phyloP scores from a whole-genome alignment of 2,329 filamentous ascomycete genomes.

The Aspergillus niger region DNA sequence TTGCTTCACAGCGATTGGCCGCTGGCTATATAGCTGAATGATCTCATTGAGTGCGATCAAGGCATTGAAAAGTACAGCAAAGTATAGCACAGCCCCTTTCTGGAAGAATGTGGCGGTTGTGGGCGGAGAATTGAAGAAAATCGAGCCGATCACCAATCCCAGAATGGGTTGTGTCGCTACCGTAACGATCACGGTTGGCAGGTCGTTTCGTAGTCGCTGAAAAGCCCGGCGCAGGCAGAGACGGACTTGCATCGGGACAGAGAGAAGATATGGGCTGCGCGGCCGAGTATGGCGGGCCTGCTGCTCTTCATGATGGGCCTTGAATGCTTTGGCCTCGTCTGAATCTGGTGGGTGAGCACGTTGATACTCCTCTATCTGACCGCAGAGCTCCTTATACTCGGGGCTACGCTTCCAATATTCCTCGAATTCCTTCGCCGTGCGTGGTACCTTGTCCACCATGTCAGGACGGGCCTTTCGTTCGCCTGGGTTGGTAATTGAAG shows the following conservation, averaged over 20 bases:
- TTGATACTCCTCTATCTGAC: slow-evolving; percentile 38
- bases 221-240: slow-evolving; percentile 16
- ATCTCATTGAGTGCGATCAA: slow-evolving; percentile 59
- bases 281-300: slow-evolving; percentile 12
- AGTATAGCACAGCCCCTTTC: slow-evolving; percentile 63
- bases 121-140: slow-evolving; percentile 16
- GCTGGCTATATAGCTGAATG: slow-evolving; percentile 53
- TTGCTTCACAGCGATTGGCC: slow-evolving; percentile 18
- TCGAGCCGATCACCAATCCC: slow-evolving; percentile 16
- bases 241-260: slow-evolving; percentile 15
- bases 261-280: slow-evolving; percentile 16
- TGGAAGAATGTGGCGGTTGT: slow-evolving; percentile 16
- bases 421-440: slow-evolving; percentile 68
- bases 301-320: slow-evolving; percentile 9
- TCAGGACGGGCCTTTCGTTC: slow-evolving; percentile 60
- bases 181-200: slow-evolving; percentile 11
- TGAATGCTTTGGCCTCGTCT: slow-evolving; percentile 7
- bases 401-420: slow-evolving; percentile 41
- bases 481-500: slow-evolving; percentile 63
- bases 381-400: slow-evolving; percentile 30
- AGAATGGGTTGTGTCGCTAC: slow-evolving; percentile 14
- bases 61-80: slow-evolving; percentile 83
- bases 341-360: slow-evolving; percentile 27
- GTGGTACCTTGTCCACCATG: slow-evolving; percentile 62
- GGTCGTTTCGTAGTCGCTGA: slow-evolving; percentile 17